phyloP scores from a whole-genome alignment of 495 filamentous ascomycete genomes.

The Pyrenula aspistea region DNA sequence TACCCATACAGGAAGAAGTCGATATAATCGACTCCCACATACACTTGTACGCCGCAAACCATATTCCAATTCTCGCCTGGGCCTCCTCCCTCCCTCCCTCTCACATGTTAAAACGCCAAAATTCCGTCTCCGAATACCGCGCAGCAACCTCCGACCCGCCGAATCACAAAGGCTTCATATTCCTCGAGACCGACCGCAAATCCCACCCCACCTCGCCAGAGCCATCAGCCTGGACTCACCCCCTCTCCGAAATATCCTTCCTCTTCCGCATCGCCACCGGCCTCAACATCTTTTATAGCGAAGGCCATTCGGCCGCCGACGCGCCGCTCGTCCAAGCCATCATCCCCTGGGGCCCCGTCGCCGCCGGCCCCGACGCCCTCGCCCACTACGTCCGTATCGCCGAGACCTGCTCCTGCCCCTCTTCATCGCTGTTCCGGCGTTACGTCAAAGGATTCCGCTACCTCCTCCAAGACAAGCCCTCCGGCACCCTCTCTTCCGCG shows the following conservation, averaged over 20 bases:
- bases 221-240: slow-evolving; percentile 36
- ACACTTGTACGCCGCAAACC: slow-evolving; percentile 64
- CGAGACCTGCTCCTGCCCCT: slow-evolving; percentile 17
- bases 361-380: slow-evolving; percentile 29
- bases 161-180: slow-evolving; percentile 52
- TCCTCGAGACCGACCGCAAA: slow-evolving; percentile 70
- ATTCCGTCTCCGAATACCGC: slow-evolving; percentile 50
- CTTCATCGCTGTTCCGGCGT: neutral
- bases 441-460: slow-evolving; percentile 60
- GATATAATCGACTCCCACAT: slow-evolving; percentile 72
- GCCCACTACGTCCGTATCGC: slow-evolving; percentile 8
- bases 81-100: slow-evolving; percentile 23
- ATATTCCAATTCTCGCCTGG: slow-evolving; percentile 55
- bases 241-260: slow-evolving; percentile 54
- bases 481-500: neutral
- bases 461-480: slow-evolving; percentile 59
- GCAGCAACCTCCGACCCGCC: slow-evolving; percentile 10
- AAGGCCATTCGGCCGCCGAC: slow-evolving; percentile 44
- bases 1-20: too few relatives aligned
- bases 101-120: slow-evolving; percentile 43
- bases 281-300: slow-evolving; percentile 38
- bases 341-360: slow-evolving; percentile 73
- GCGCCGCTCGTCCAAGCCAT: slow-evolving; percentile 46
- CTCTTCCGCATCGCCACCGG: slow-evolving; percentile 40
- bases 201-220: slow-evolving; percentile 27